Conservation (phyloP, 75 land plant species). For the Larix kaempferi region DNA sequence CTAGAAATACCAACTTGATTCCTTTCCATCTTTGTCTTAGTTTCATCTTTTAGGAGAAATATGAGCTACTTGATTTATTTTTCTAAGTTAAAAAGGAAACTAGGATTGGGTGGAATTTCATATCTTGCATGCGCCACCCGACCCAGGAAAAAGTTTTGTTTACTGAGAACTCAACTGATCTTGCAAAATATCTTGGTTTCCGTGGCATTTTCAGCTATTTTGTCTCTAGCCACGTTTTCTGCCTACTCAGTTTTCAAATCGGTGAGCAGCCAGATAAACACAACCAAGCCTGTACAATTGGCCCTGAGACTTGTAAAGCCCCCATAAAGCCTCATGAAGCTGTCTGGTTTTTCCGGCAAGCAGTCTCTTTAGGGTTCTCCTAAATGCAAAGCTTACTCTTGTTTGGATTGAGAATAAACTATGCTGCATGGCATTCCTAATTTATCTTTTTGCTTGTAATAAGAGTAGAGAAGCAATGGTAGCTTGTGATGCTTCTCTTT, state of each 20-base stretch:
- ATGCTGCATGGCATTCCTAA: too few relatives aligned
- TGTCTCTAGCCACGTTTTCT: not conserved
- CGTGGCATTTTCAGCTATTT: not conserved
- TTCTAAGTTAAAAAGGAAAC: not conserved
- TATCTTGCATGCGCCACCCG: slow-evolving; percentile 1
- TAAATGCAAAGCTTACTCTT: too few relatives aligned
- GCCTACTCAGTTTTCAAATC: slow-evolving; percentile 13
- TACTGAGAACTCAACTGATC: not conserved
- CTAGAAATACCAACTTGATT: not conserved
- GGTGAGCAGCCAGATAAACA: not conserved
- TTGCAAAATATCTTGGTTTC: not conserved
- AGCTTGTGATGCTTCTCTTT: too few relatives aligned
- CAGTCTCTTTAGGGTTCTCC: too few relatives aligned
- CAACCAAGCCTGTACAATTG: too few relatives aligned
- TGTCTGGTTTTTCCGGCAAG: too few relatives aligned
- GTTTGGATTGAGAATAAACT: too few relatives aligned
- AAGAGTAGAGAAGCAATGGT: too few relatives aligned
- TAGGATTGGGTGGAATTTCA: not conserved
- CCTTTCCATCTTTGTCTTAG: not conserved
- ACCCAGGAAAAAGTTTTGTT: not conserved
- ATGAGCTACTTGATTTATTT: slow-evolving; percentile 5
- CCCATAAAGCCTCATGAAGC: too few relatives aligned
- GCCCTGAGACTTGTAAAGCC: too few relatives aligned
- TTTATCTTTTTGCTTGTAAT: too few relatives aligned
- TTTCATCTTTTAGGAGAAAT: not conserved